Percentiles rank a stretch among this genome's conserved stretches.
Evolutionary conservation across 1,284 basidiomycete genomes (phyloP).

Genomic region (Neonothopanus nambi): DNA sequence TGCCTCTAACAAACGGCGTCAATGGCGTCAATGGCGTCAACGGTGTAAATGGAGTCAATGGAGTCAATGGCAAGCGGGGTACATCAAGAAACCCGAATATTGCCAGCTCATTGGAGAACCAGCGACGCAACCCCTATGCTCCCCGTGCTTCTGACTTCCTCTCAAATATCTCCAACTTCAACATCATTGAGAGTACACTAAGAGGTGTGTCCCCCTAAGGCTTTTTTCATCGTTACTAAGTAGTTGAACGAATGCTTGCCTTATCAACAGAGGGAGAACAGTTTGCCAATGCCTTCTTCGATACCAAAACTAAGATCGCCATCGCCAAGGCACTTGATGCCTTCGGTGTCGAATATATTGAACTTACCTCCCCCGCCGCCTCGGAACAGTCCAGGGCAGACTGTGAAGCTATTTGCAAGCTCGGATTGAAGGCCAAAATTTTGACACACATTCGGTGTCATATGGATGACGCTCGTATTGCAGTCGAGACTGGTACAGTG

Average conservation of each 20-base stretch:
- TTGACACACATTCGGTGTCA: slow-evolving; percentile 99
- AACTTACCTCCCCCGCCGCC: slow-evolving; percentile 97
- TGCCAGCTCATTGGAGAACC: slow-evolving; percentile 33
- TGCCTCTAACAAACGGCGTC: slow-evolving; percentile 55
- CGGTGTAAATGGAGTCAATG: slow-evolving; percentile 23
- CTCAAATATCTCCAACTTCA: slow-evolving; percentile 91
- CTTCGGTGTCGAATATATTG: slow-evolving; percentile 99
- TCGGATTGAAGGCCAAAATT: slow-evolving; percentile 96
- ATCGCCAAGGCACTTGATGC: slow-evolving; percentile 97
- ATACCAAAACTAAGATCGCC: slow-evolving; percentile 99
- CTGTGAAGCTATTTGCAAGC: slow-evolving; percentile 99
- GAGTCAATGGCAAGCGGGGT: slow-evolving; percentile 39
- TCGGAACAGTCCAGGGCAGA: slow-evolving; percentile 95
- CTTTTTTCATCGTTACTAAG: not conserved
- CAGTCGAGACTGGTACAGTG: slow-evolving; percentile 90
- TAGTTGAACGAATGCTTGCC: not conserved
- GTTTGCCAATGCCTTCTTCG: slow-evolving; percentile 99
- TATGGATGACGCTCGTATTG: slow-evolving; percentile 99
- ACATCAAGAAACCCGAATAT: slow-evolving; percentile 33
- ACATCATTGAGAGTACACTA: slow-evolving; percentile 96
- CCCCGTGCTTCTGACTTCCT: slow-evolving; percentile 89
- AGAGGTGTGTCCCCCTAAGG: slow-evolving; percentile 59
- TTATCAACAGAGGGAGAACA: slow-evolving; percentile 87
- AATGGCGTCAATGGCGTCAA: slow-evolving; percentile 31
- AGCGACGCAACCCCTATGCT: slow-evolving; percentile 78